These are phyloP conservation scores for Psilocybe cubensis DNA, from an alignment of 768 basidiomycete species.

Conservation along the genomic window DNA sequence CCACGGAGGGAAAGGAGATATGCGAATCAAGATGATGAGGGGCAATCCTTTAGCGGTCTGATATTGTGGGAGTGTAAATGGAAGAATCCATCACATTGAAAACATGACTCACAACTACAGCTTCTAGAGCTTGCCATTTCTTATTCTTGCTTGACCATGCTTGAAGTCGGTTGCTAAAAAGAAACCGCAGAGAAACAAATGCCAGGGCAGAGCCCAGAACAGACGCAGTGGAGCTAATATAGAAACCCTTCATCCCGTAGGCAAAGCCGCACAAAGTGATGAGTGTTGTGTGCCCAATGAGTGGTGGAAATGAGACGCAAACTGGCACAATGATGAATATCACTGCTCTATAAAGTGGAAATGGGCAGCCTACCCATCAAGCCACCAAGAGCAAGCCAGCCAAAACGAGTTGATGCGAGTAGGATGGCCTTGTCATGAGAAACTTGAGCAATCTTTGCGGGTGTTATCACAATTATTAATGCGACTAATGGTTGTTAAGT, in stretches of 20 bases:
- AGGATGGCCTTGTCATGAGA: constrained; percentile 70
- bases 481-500: constrained; percentile 24
- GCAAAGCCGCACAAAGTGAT: constrained; percentile 80
- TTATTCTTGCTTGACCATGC: constrained; percentile 64
- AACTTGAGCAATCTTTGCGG: constrained; percentile 68
- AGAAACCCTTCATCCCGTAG: constrained; percentile 80
- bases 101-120: constrained; percentile 63
- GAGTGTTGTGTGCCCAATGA: constrained; percentile 70
- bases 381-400: constrained; percentile 59
- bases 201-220: constrained; percentile 64
- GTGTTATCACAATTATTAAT: constrained; percentile 57
- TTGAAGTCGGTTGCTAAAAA: constrained; percentile 59
- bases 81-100: no score
- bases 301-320: constrained; percentile 57
- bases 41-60: constrained; percentile 79
- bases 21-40: constrained; percentile 79
- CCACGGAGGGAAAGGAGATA: constrained; percentile 88
- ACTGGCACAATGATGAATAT: constrained; percentile 31
- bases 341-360: background rate
- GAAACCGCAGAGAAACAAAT: constrained; percentile 62
- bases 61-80: no score
- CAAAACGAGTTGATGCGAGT: constrained; percentile 60
- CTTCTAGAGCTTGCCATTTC: constrained; percentile 80
- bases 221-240: constrained; percentile 62
- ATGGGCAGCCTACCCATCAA: constrained; percentile 50